A percentile compares a stretch with the other conserved stretches of the same genome.
Conservation (phyloP, 2,329 filamentous ascomycete genomes). For the Pseudocercospora pini-densiflorae region DNA sequence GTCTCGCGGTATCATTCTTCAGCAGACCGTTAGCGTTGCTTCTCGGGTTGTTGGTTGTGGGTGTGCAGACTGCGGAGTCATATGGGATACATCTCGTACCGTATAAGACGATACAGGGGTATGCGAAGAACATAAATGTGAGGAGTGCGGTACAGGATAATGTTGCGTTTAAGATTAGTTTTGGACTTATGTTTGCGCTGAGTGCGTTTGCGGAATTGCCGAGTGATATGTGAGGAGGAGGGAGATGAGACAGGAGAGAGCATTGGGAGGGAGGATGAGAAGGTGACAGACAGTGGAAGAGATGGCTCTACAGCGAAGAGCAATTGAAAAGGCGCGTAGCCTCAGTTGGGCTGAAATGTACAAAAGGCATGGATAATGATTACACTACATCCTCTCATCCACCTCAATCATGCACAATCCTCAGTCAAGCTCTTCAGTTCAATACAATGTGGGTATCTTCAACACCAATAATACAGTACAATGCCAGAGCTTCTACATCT, state of each 20-base stretch:
- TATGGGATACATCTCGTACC: constrained; percentile 58
- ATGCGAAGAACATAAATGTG: constrained; percentile 56
- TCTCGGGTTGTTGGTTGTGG: constrained; percentile 66
- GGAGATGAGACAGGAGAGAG: constrained; percentile 14
- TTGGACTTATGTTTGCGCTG: constrained; percentile 73
- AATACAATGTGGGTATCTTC: neutral
- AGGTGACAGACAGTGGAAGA: too few relatives aligned
- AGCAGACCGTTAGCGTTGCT: constrained; percentile 72
- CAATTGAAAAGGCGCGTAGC: neutral
- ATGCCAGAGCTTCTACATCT: neutral
- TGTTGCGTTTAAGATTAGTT: constrained; percentile 69
- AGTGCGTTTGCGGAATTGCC: constrained; percentile 65
- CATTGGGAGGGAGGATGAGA: neutral
- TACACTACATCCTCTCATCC: too few relatives aligned
- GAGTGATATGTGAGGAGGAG: neutral
- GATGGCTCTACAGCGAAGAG: neutral
- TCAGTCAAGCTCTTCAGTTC: neutral
- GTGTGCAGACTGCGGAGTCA: constrained; percentile 61
- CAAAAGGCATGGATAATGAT: too few relatives aligned
- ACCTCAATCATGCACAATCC: too few relatives aligned
- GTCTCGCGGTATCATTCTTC: constrained; percentile 69
- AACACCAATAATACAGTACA: neutral
- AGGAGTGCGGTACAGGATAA: constrained; percentile 60
- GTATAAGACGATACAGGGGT: constrained; percentile 54
- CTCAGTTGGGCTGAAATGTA: neutral